Evolutionary conservation across 192 early-diverging fungal genomes (phyloP).

Genomic region (Mortierella antarctica): DNA sequence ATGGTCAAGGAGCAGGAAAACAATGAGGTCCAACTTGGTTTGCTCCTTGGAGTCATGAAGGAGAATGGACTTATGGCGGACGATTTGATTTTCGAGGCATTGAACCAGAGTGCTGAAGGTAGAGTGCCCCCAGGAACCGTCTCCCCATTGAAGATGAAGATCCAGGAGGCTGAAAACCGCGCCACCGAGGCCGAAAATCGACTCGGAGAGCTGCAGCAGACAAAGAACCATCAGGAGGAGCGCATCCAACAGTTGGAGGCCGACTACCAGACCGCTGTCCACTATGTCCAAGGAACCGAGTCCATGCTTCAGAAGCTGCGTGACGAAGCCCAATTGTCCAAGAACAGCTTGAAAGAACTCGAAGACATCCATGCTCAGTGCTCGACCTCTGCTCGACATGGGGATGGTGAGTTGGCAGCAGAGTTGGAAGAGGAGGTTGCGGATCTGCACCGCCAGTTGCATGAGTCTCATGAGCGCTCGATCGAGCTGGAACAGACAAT

Average conservation of each 20-base stretch:
- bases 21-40: constrained; percentile 57
- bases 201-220: constrained; percentile 12
- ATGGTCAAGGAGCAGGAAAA: constrained; percentile 59
- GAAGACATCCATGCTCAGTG: constrained; percentile 4
- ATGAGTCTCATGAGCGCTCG: constrained; percentile 19
- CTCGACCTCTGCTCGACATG: background rate
- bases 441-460: constrained; percentile 31
- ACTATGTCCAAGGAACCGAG: constrained; percentile 49
- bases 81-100: constrained; percentile 15
- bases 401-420: background rate
- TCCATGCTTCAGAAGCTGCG: constrained; percentile 39
- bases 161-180: constrained; percentile 31
- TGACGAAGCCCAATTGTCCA: constrained; percentile 30
- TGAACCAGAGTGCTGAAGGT: constrained; percentile 13
- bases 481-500: constrained; percentile 15
- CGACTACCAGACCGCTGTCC: constrained; percentile 55
- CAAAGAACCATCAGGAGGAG: constrained; percentile 12
- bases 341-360: constrained; percentile 11
- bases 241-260: constrained; percentile 53
- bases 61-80: constrained; percentile 56
- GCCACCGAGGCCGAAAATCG: constrained; percentile 27
- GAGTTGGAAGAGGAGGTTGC: constrained; percentile 38
- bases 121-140: background rate
- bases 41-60: constrained; percentile 60
- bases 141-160: constrained; percentile 3